Evolutionary conservation across 345 rosid genomes (phyloP), one percentile per base, ranked within the genome.

Genomic region (Salix exigua): DNA sequence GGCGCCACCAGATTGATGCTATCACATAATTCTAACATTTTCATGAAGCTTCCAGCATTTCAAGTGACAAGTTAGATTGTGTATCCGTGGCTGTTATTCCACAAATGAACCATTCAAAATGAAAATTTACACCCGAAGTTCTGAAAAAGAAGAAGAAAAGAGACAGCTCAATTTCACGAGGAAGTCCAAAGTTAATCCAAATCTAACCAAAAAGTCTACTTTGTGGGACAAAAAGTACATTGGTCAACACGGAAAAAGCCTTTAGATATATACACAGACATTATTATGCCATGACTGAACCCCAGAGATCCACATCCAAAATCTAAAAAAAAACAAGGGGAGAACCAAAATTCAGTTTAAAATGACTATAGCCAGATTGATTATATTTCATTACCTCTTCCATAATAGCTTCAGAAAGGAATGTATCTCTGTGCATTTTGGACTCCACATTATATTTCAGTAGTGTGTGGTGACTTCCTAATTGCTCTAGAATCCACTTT

Each of bases 341-440:
- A 26, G 19, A 60, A 53, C 10, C 62, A 58, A 76, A 12, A 64
- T 63, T 19, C 67, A 70, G 21, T 65, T 12, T 21, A 71, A 14
- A 58, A 66, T 30, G 68, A 7, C 35, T 64, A 60, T 42, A 9
- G 28, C 38, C 11, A 26, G 38, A 28, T 10, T 19, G 8, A 70
- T 63, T 28, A n/a, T 40, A 13, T 50, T 71, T 44, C 61, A 72
- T 44, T 71, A 95, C 99, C 98, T 93, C 99, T 89, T 96, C 97
- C 98, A 96, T 91, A 50, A 96, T 90, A 78, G 94, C 94, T 87
- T 96, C 99, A 13, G 99, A 93, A 74, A 96, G 97, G 82, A 96
- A 85, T 42, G 98, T 72, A 82, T 93, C 93, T 79, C 86, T 87
- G 72, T 87, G 94, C 94, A 93, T 91, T 87, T 91, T 96, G 46